Base-by-base conservation (phyloP, 1,284 basidiomycete species). In the Ganoderma lingzhi region DNA sequence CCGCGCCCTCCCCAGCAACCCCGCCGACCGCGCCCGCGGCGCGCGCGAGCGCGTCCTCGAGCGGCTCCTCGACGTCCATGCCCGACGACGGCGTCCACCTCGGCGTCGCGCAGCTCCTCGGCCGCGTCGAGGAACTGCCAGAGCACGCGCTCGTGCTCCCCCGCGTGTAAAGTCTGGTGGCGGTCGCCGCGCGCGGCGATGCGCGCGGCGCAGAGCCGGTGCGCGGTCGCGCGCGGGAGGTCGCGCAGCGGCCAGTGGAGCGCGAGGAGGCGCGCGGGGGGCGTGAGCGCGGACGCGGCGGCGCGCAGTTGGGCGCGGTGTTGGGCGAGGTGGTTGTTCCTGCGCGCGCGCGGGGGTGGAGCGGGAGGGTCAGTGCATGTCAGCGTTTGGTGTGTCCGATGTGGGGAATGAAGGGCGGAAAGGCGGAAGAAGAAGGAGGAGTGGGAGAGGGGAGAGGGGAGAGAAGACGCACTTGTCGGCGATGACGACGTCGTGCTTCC, bases 261-360 rank as follows among this genome's bases (percentile, higher is more conserved):
- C 0, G 90, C 95, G 62, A 98, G 84, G 14, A 96, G 84, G 9
- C 90, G 90, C 15, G 92, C 89, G 4, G 88, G 88, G 2, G 86
- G 85, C 12, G 76, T 30, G 14, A 81, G 75, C 9, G 80, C 75
- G n/a, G 81, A 71, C 41, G 84, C 81, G 6, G 88, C 85, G 1
- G 90, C 85, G 10, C 89, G 86, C 0, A 98, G 85, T 14, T 88
- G 87, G 48, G 83, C 74, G 19, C 96, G 94, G 75, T 97, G 96
- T 78, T 92, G 88, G 19, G 77, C 82, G 0, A 93, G 84, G 76
- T 98, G 96, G 77, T 98, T 98, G 80, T 98, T 97, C 76, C 96
- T 96, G 72, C 1, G 45, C 15, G 19, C 45, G 53, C 19, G 17
- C 3, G 19, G n/a, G n/a, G n/a, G n/a, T n/a, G n/a, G n/a, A n/a